Evolutionary conservation across 1,284 basidiomycete species (phyloP).

Genomic region (Mycosarcoma maydis): DNA sequence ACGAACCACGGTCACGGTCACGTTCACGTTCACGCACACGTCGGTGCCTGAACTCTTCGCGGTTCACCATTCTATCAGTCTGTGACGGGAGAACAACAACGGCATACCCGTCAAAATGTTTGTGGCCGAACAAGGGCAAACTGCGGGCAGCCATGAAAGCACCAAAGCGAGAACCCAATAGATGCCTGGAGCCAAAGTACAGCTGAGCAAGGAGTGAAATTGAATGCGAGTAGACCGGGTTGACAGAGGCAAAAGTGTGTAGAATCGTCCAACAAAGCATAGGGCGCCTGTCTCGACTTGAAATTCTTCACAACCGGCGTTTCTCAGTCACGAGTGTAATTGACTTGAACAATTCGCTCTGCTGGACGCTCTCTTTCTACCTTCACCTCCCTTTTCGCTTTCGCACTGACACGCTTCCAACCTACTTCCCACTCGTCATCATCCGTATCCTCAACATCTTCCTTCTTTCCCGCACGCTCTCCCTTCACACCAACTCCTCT

Average conservation of each 20-base stretch:
- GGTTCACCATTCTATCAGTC: too few species aligned
- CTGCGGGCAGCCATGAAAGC: too few species aligned
- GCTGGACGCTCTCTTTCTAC: not conserved
- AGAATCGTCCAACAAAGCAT: constrained; percentile 45
- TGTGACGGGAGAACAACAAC: too few species aligned
- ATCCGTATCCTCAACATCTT: not conserved
- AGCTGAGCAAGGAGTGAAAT: too few species aligned
- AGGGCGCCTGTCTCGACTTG: not conserved
- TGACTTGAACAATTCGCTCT: not conserved
- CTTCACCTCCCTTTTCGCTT: not conserved
- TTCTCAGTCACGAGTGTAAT: too few species aligned
- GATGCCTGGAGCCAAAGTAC: too few species aligned
- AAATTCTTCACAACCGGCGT: constrained; percentile 26
- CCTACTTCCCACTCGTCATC: not conserved
- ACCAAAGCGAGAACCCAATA: too few species aligned
- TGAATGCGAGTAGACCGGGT: not conserved
- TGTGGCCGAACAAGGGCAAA: too few species aligned
- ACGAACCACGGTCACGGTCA: too few species aligned
- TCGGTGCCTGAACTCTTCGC: too few species aligned
- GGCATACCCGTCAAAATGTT: too few species aligned
- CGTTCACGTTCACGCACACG: too few species aligned
- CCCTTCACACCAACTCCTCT: not conserved
- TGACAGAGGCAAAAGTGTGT: constrained; percentile 1
- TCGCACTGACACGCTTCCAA: constrained; percentile 1
- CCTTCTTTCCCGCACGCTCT: constrained; percentile 1